Base-by-base conservation (phyloP, 2,329 filamentous ascomycete species). In the Ilyonectria robusta region DNA sequence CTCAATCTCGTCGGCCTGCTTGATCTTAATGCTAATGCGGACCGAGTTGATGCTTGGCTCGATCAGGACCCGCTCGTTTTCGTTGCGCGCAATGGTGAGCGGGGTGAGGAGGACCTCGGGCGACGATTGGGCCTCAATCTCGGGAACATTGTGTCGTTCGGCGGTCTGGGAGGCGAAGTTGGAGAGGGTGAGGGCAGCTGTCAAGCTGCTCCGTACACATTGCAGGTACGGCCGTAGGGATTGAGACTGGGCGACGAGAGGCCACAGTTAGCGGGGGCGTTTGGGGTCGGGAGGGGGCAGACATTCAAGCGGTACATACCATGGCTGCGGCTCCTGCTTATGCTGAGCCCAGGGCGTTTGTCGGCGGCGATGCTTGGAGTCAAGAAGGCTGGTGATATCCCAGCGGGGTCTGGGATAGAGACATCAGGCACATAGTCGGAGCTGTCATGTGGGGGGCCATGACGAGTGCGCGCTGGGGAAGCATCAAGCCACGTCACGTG, bases 1-100 rank as follows among this genome's bases (percentile, higher is more conserved):
- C 83, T 99, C 96, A 77, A 98, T 99, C 85, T 99, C 96, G 82
- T 99, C 96, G 69, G 96, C 96, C 86, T 99, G 96, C 86, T 99
- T 99, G 83, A 99, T 98, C 87, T 95, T 94, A 85, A 99, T 97
- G 88, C 94, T 97, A 78, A 99, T 93, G 75, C 96, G 92, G 74
- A 99, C 93, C 74, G 93, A 97, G 88, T 99, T 99, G 84, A 98
- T 92, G 81, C 93, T 96, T 60, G 96, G 95, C 85, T 98, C 95
- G 79, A 98, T 97, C 68, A 97, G 86, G 73, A 99, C 95, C 76
- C 93, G 92, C 88, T 99, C 96, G 81, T 98, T 97, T 83, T 98
- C 95, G 83, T 99, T 99, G 71, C 96, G 91, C 70, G 95, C 93
- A 74, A 99, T 91, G 31, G 92, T 94, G 71, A 99, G 85, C 19